These are phyloP conservation scores for Tetrahymena elliotti DNA, from an alignment of 73 alveolate genomes.

Conservation along the genomic window DNA sequence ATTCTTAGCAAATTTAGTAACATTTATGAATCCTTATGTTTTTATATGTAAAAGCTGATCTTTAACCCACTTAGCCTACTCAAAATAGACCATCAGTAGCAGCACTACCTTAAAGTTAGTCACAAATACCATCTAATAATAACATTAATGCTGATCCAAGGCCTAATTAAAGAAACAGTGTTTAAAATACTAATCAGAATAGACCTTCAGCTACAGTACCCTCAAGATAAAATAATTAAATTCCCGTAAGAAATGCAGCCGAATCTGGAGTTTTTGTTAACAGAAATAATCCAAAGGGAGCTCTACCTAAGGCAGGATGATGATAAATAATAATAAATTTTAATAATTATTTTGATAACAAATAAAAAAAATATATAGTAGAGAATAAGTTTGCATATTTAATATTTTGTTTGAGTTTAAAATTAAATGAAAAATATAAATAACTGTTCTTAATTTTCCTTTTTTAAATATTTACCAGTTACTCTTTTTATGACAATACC, in stretches of 20 bases:
- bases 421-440: no score
- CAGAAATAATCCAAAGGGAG: background rate
- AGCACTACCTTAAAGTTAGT: background rate
- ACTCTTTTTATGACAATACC: no score
- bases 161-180: background rate
- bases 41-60: background rate
- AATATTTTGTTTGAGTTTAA: no score
- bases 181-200: background rate
- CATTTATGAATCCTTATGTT: no score
- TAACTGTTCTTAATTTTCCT: no score
- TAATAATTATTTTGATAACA: background rate
- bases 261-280: background rate
- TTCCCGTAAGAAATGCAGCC: background rate
- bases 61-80: background rate
- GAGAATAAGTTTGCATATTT: background rate
- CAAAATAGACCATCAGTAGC: background rate
- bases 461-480: no score
- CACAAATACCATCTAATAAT: background rate
- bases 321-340: background rate
- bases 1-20: no score
- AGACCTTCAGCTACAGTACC: background rate
- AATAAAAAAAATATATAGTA: background rate
- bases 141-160: background rate
- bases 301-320: background rate
- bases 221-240: background rate